Evolutionary conservation across 1,284 basidiomycete species (phyloP), one percentile per base, ranked within the genome.

Genomic region (Moesziomyces parantarcticus): DNA sequence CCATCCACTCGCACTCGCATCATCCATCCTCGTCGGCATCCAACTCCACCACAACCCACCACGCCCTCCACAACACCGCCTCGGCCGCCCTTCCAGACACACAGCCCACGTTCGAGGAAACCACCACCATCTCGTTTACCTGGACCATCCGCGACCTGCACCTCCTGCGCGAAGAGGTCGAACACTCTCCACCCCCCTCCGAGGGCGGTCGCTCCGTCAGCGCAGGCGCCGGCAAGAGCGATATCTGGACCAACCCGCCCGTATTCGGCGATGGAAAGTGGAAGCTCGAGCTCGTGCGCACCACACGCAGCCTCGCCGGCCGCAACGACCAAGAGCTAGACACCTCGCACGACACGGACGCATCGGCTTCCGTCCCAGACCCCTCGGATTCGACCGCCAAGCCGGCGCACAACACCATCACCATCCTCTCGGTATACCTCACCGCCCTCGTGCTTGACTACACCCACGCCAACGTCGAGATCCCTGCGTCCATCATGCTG

Each of bases 231-330:
- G 69, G 74, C 36, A 76, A 74, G 61, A 79, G 71, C 50, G 75
- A 80, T 18, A 70, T 78, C 1, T 83, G 81, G 81, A 77, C 77
- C 8, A 75, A 56, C 44, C 75, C 78, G 34, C 81, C 81, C 13
- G 25, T 78, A 26, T 83, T 83, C 60, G 81, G 81, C 21, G 76
- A 78, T 39, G 77, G 76, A 44, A 80, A 75, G 39, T 83, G 81
- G 81, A 79, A 75, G 50, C 51, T 83, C n/a, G 80, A 82, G 57
- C 73, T 82, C 11, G 70, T 77, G 1, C 69, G 78, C 3, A 76
- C 72, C 20, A 50, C 57, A 3, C 58, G 72, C 2, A 39, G 55
- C 32, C 45, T 65, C 26, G 21, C 29, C 26, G 5, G 6, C 1
- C 8, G 9, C 29, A 29, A 9, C 7, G 29, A 10, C 29, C 9